These are phyloP conservation scores for Corynascus novoguineensis DNA, from an alignment of 495 filamentous ascomycete genomes.

Conservation along the genomic window DNA sequence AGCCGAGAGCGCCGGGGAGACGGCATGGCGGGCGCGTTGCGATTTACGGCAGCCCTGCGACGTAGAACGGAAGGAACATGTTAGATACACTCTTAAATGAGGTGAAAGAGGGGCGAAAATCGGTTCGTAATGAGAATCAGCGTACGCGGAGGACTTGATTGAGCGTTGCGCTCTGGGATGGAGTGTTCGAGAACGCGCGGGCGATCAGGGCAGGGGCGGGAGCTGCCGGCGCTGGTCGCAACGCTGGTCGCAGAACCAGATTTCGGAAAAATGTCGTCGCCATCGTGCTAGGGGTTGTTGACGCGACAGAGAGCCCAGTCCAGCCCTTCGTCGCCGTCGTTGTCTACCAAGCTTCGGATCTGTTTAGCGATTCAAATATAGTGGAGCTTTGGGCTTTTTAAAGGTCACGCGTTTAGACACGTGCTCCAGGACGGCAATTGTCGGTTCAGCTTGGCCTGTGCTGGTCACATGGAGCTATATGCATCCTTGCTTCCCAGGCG, in stretches of 20 bases:
- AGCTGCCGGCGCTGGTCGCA: constrained; percentile 22
- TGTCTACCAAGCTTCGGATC: neutral
- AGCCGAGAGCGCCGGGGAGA: constrained; percentile 73
- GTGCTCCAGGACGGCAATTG: constrained; percentile 14
- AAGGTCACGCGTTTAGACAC: constrained; percentile 20
- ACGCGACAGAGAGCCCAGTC: constrained; percentile 11
- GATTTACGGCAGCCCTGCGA: constrained; percentile 64
- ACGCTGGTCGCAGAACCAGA: constrained; percentile 23
- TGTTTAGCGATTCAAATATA: constrained; percentile 1
- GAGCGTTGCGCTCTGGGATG: constrained; percentile 49
- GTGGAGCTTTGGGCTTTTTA: constrained; percentile 16
- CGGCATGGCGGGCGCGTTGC: constrained; percentile 71
- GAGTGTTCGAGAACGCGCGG: constrained; percentile 47
- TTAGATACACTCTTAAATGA: neutral
- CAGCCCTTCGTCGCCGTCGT: constrained; percentile 8
- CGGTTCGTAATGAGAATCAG: neutral
- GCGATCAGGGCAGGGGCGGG: constrained; percentile 3
- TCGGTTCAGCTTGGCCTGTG: constrained; percentile 5
- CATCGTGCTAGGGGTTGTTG: constrained; percentile 19
- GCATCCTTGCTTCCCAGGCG: neutral
- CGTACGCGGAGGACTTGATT: constrained; percentile 54
- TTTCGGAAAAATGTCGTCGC: constrained; percentile 29
- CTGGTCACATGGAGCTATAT: constrained; percentile 19
- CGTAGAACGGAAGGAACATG: neutral
- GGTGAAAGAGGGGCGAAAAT: neutral